These are phyloP conservation scores for Stagonosporopsis vannaccii DNA, from an alignment of 2,329 filamentous ascomycete genomes.

Conservation along the genomic window DNA sequence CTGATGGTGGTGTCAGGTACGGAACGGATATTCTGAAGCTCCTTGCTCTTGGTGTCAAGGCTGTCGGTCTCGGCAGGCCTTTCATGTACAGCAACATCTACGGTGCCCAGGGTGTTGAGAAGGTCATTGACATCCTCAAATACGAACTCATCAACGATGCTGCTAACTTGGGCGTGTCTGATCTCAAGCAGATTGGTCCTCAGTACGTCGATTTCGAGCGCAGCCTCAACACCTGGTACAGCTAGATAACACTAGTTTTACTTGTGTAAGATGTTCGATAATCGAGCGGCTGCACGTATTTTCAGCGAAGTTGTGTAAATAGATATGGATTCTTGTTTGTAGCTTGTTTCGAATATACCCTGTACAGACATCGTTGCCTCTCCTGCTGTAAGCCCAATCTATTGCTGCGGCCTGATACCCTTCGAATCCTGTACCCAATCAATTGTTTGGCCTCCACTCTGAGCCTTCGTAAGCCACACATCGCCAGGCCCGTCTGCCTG, in stretches of 20 bases:
- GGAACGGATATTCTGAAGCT: conserved; percentile 50
- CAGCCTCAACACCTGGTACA: conserved; percentile 23
- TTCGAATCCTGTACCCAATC: neutral
- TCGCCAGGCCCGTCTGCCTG: too few species aligned
- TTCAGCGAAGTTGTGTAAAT: too few species aligned
- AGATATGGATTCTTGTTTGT: conserved; percentile 7
- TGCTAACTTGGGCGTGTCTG: conserved; percentile 41
- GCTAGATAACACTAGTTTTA: conserved; percentile 11
- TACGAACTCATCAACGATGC: conserved; percentile 55
- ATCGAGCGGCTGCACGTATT: too few species aligned
- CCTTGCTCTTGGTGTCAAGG: conserved; percentile 49
- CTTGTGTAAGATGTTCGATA: neutral
- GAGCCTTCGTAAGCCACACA: neutral
- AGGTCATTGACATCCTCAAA: conserved; percentile 60
- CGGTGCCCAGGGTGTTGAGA: conserved; percentile 68
- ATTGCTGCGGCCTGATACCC: neutral
- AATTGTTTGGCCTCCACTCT: neutral
- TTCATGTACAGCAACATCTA: conserved; percentile 63
- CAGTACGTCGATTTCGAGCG: conserved; percentile 34
- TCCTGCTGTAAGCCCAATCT: neutral
- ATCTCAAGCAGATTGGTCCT: conserved; percentile 40
- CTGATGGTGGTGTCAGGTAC: conserved; percentile 52
- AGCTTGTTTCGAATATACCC: neutral
- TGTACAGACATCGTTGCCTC: neutral
- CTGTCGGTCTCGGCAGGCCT: conserved; percentile 57